Evolutionary conservation across 1,284 basidiomycete genomes (phyloP).

Genomic region (Leucoagaricus sp.): DNA sequence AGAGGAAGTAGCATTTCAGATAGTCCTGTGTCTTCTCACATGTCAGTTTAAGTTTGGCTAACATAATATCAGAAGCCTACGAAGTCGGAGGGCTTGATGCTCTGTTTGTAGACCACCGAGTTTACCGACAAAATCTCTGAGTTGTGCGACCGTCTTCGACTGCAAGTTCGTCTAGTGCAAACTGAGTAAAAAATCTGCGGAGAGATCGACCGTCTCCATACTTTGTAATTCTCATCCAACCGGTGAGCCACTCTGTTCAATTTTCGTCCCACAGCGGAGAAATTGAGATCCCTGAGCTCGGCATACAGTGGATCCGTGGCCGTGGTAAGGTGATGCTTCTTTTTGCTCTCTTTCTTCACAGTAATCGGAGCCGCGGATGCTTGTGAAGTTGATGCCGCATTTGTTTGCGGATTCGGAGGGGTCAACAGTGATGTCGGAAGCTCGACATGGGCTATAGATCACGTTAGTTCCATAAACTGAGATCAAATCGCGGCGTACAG

Average conservation of each 20-base stretch:
- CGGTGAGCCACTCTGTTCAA: conserved; percentile 83
- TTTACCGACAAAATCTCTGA: conserved; percentile 95
- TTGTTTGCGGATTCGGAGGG: conserved; percentile 40
- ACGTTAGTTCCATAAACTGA: conserved; percentile 11
- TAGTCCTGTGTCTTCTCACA: conserved; percentile 79
- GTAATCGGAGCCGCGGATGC: conserved; percentile 46
- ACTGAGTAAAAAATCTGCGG: neutral
- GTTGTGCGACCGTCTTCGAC: conserved; percentile 90
- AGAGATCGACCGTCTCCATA: conserved; percentile 26
- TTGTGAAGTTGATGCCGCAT: conserved; percentile 39
- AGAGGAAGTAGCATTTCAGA: conserved; percentile 89
- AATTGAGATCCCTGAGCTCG: conserved; percentile 91
- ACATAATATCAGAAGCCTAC: conserved; percentile 42
- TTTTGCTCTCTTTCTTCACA: conserved; percentile 76
- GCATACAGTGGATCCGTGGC: conserved; percentile 81
- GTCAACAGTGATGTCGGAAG: conserved; percentile 80
- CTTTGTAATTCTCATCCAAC: conserved; percentile 92
- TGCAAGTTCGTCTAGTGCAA: conserved; percentile 47
- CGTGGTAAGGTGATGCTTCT: conserved; percentile 83
- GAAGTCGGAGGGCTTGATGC: conserved; percentile 86
- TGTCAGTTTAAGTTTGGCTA: conserved; percentile 11
- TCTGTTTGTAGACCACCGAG: conserved; percentile 90
- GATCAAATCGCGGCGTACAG: conserved; percentile 49
- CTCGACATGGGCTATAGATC: conserved; percentile 79
- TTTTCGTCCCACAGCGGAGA: conserved; percentile 87